Evolutionary conservation across 2,329 filamentous ascomycete genomes (phyloP).

Genomic region (Metarhizium anisopliae): DNA sequence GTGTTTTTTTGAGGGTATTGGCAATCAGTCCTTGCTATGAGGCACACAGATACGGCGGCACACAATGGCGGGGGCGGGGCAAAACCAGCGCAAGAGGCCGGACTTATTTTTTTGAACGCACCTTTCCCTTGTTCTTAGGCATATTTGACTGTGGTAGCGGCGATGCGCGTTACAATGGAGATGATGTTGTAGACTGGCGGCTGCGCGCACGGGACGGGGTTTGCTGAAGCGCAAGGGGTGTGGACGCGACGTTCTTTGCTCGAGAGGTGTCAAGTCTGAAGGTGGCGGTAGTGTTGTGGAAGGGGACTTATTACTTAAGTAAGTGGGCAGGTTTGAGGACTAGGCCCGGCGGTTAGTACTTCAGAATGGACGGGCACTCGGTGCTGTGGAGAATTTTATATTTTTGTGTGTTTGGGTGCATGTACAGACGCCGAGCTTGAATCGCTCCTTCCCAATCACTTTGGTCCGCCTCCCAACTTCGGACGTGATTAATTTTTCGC

Average conservation of each 20-base stretch:
- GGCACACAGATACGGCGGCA: background rate
- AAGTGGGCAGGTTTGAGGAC: background rate
- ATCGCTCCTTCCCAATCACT: background rate
- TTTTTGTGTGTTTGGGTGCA: no score
- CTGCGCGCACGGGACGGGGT: background rate
- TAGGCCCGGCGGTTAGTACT: background rate
- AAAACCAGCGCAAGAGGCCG: slow-evolving; percentile 1
- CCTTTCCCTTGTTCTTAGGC: slow-evolving; percentile 99
- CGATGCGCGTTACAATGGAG: background rate
- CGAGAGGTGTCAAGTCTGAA: slow-evolving; percentile 2
- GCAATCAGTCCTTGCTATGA: slow-evolving; percentile 8
- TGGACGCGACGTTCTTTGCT: background rate
- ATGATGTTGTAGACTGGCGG: background rate
- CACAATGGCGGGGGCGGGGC: slow-evolving; percentile 20
- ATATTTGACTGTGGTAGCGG: slow-evolving; percentile 40
- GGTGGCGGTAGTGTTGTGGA: slow-evolving; percentile 1
- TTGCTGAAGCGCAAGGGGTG: background rate
- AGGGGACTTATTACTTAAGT: background rate
- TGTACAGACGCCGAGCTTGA: no score
- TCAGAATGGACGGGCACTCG: background rate
- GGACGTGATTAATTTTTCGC: background rate
- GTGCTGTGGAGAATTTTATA: background rate
- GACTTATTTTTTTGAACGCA: slow-evolving; percentile 31
- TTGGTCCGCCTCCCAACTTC: background rate
- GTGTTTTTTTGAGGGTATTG: background rate